Percentiles rank a stretch among this genome's conserved stretches.
Conservation (phyloP, 2,329 filamentous ascomycete genomes). For the Endothia cerciana region DNA sequence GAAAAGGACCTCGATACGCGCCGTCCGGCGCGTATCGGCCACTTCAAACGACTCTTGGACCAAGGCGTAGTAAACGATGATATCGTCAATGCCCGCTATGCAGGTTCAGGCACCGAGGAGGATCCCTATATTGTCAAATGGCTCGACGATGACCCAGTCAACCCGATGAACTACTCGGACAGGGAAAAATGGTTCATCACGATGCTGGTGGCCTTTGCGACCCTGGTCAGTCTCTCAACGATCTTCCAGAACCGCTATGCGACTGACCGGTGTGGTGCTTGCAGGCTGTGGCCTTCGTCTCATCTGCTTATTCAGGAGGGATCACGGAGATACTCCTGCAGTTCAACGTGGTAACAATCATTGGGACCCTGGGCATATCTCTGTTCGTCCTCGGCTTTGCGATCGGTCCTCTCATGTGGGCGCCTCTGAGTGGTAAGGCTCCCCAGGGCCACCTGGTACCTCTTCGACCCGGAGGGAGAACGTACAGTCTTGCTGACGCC, state of each 20-base stretch:
- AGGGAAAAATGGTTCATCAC: constrained; percentile 25
- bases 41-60: constrained; percentile 11
- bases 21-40: constrained; percentile 12
- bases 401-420: constrained; percentile 67
- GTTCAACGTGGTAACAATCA: constrained; percentile 51
- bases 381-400: constrained; percentile 67
- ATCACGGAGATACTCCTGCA: constrained; percentile 52
- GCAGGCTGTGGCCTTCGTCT: constrained; percentile 62
- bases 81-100: constrained; percentile 36
- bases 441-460: background rate
- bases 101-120: constrained; percentile 53
- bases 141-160: constrained; percentile 56
- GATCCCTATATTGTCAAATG: constrained; percentile 59
- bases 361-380: constrained; percentile 62
- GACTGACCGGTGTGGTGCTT: background rate
- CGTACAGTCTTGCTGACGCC: background rate
- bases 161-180: constrained; percentile 52
- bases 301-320: constrained; percentile 64
- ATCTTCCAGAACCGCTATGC: no score
- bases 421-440: constrained; percentile 50
- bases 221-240: constrained; percentile 8
- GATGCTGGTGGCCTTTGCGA: constrained; percentile 21
- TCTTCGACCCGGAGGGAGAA: background rate
- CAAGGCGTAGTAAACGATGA: constrained; percentile 17
- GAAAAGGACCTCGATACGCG: constrained; percentile 10